Evolutionary conservation across 495 filamentous ascomycete species (phyloP).

Genomic region (Lindgomyces ingoldianus): DNA sequence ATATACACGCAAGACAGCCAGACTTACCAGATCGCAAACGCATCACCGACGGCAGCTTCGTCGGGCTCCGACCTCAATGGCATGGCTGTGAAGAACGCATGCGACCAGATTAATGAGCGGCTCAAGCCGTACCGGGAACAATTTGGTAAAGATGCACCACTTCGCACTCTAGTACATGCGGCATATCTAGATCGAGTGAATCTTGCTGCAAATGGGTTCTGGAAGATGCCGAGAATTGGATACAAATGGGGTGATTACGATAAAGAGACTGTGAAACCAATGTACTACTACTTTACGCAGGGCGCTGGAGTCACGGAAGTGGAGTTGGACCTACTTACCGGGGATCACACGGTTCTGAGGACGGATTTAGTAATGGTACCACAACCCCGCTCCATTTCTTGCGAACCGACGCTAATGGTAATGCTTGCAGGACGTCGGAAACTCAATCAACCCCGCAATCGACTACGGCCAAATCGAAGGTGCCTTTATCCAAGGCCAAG

Average conservation of each 20-base stretch:
- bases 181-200: slow-evolving; percentile 48
- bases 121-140: slow-evolving; percentile 43
- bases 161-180: slow-evolving; percentile 43
- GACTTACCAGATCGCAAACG: slow-evolving; percentile 50
- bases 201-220: slow-evolving; percentile 48
- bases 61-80: slow-evolving; percentile 49
- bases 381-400: background rate
- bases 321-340: slow-evolving; percentile 47
- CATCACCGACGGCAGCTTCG: slow-evolving; percentile 48
- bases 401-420: background rate
- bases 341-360: slow-evolving; percentile 45
- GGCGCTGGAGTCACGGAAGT: slow-evolving; percentile 46
- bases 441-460: slow-evolving; percentile 50
- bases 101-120: slow-evolving; percentile 45
- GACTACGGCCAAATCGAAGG: slow-evolving; percentile 51
- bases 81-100: slow-evolving; percentile 49
- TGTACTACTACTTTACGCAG: slow-evolving; percentile 51
- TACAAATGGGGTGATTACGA: slow-evolving; percentile 46
- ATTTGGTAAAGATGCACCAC: slow-evolving; percentile 40
- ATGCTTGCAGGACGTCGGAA: slow-evolving; percentile 39
- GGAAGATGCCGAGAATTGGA: slow-evolving; percentile 47
- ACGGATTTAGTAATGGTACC: slow-evolving; percentile 49
- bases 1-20: slow-evolving; percentile 54
- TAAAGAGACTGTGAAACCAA: slow-evolving; percentile 39
- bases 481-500: slow-evolving; percentile 49